Conservation (phyloP, 2,329 filamentous ascomycete genomes). For the Venturia carpophila region DNA sequence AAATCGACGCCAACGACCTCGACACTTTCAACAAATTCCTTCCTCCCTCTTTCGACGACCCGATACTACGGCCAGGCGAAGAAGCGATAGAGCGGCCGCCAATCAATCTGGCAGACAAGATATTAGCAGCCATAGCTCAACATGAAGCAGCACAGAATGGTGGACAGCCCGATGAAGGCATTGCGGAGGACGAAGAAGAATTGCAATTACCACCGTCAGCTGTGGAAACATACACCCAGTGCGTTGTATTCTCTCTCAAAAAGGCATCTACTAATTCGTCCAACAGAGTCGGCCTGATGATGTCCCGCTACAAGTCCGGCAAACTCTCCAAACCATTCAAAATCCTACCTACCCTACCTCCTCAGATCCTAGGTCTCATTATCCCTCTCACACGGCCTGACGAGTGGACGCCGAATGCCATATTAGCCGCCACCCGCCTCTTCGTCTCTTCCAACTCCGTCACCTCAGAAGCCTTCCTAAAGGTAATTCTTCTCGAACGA, state of each 20-base stretch:
- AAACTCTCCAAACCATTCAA: constrained; percentile 97
- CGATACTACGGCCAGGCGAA: constrained; percentile 48
- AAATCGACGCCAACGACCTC: constrained; percentile 81
- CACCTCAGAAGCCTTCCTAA: constrained; percentile 76
- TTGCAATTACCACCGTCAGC: constrained; percentile 86
- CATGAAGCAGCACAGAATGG: constrained; percentile 58
- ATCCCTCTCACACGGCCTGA: constrained; percentile 61
- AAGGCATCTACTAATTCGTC: constrained; percentile 19
- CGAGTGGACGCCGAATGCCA: constrained; percentile 67
- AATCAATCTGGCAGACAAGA: constrained; percentile 77
- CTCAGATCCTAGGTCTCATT: constrained; percentile 78
- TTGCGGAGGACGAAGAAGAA: constrained; percentile 54
- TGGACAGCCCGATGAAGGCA: constrained; percentile 39
- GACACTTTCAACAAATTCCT: constrained; percentile 89
- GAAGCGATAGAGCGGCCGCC: constrained; percentile 21
- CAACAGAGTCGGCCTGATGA: constrained; percentile 68
- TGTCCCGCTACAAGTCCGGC: constrained; percentile 92
- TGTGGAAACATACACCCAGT: constrained; percentile 89
- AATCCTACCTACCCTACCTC: constrained; percentile 85
- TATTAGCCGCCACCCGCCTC: constrained; percentile 83
- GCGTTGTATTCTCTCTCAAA: constrained; percentile 27
- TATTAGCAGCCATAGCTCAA: constrained; percentile 86
- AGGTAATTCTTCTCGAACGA: constrained; percentile 76
- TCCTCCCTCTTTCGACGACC: constrained; percentile 64
- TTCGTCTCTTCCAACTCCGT: constrained; percentile 79